Conservation (phyloP, 2,329 filamentous ascomycete genomes). For the Penicillium sp. region DNA sequence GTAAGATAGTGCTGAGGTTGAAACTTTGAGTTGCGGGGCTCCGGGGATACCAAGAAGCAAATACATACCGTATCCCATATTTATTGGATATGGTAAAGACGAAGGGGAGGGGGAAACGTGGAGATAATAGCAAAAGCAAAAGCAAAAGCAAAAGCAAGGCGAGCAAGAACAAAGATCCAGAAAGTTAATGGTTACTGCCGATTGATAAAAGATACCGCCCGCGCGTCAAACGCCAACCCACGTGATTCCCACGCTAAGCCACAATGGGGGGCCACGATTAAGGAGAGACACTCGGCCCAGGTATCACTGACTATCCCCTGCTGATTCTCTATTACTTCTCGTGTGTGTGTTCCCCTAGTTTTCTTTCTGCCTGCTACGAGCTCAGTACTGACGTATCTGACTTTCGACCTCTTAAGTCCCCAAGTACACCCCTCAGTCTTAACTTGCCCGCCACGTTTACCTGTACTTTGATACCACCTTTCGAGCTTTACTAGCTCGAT, state of each 20-base stretch:
- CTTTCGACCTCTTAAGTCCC: neutral
- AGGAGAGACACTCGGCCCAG: slow-evolving; percentile 22
- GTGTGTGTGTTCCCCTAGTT: slow-evolving; percentile 6
- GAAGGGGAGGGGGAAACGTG: no score
- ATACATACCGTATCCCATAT: neutral
- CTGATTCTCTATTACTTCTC: slow-evolving; percentile 17
- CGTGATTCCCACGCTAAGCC: slow-evolving; percentile 19
- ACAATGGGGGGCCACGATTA: slow-evolving; percentile 14
- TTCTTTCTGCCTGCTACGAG: neutral
- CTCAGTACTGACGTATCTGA: slow-evolving; percentile 1
- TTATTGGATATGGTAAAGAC: neutral
- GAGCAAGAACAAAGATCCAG: neutral
- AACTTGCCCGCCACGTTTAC: slow-evolving; percentile 8
- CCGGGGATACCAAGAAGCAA: no score
- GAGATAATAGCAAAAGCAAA: neutral
- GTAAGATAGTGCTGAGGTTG: neutral
- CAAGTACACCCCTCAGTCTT: slow-evolving; percentile 1
- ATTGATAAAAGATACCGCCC: slow-evolving; percentile 6
- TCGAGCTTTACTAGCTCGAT: slow-evolving; percentile 21
- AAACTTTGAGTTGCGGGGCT: neutral
- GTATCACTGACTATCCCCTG: slow-evolving; percentile 23
- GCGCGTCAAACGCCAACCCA: slow-evolving; percentile 9
- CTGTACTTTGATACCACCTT: slow-evolving; percentile 19
- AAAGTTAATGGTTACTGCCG: slow-evolving; percentile 1
- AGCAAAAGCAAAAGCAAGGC: neutral